phyloP scores from a whole-genome alignment of 192 early-diverging fungal genomes.

The Coemansia reversa region DNA sequence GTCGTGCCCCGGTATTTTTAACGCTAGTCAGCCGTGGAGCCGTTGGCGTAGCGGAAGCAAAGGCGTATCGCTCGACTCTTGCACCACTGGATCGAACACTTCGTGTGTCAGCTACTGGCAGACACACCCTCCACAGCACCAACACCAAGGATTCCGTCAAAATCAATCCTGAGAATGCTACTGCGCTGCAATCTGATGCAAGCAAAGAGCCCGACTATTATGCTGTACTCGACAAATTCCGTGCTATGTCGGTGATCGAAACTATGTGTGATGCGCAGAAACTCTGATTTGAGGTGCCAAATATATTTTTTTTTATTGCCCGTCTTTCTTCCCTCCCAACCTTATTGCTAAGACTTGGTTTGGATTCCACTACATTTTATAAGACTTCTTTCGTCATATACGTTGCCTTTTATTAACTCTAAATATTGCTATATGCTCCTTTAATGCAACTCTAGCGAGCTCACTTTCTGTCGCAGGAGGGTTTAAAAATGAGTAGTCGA shows the following conservation, averaged over 20 bases:
- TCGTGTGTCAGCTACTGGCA: slow-evolving; percentile 15
- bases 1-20: slow-evolving; percentile 66
- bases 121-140: not conserved
- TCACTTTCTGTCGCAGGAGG: not conserved
- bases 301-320: not conserved
- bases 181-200: not conserved
- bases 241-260: slow-evolving; percentile 49
- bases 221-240: slow-evolving; percentile 52
- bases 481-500: not conserved
- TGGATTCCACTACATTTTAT: not conserved
- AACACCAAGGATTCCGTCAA: not conserved
- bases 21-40: slow-evolving; percentile 56
- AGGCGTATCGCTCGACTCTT: slow-evolving; percentile 25
- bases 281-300: not conserved
- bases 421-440: too few relatives aligned
- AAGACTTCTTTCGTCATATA: not conserved
- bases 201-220: slow-evolving; percentile 32
- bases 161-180: not conserved
- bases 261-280: slow-evolving; percentile 23
- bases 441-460: not conserved
- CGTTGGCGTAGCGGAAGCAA: not conserved
- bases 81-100: slow-evolving; percentile 26
- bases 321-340: not conserved
- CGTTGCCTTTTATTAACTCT: not conserved
- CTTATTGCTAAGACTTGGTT: not conserved